A percentile compares a stretch with the other conserved stretches of the same genome.
Conservation (phyloP, 805 yeast genomes). For the Lipomyces mesembrius region DNA sequence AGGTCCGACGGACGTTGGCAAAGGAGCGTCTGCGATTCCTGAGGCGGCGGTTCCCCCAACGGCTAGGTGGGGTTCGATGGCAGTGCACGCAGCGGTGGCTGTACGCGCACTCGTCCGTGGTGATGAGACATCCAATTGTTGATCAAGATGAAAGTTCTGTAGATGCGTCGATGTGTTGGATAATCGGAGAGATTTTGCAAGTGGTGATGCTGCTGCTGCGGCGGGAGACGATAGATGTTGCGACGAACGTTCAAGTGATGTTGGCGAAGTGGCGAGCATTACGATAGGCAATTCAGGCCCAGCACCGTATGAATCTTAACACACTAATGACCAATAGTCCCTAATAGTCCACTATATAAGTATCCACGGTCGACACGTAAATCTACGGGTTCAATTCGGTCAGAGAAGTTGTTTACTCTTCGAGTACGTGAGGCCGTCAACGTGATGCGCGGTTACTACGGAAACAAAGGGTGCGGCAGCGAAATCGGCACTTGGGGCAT, state of each 20-base stretch:
- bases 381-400: background rate
- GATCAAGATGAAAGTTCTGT: background rate
- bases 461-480: background rate
- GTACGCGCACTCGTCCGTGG: background rate
- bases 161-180: background rate
- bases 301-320: background rate
- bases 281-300: background rate
- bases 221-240: background rate
- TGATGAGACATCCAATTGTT: background rate
- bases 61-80: background rate
- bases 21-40: conserved; percentile 9
- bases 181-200: background rate
- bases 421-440: background rate
- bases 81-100: background rate
- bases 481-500: background rate
- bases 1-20: background rate
- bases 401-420: background rate
- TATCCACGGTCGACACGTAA: conserved; percentile 1
- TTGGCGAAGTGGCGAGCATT: background rate
- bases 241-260: background rate
- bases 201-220: background rate
- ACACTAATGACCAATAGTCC: background rate
- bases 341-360: background rate
- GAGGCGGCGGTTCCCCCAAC: background rate
- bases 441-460: background rate